Percentiles rank a stretch among this genome's conserved stretches.
phyloP scores from a whole-genome alignment of 192 early-diverging fungal genomes.

The Umbelopsis ramanniana region DNA sequence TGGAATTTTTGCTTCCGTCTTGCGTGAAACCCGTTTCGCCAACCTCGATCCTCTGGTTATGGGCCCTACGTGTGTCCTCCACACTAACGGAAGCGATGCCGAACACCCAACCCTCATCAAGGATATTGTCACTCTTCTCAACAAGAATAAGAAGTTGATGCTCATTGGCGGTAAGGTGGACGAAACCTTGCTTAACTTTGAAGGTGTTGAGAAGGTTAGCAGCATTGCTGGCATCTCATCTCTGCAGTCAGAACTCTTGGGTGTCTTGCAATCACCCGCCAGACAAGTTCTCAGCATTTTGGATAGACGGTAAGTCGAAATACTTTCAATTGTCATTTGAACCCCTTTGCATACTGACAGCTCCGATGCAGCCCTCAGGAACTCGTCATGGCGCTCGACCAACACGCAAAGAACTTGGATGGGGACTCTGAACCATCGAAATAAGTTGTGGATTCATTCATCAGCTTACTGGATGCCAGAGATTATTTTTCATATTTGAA shows the following conservation, averaged over 20 bases:
- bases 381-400: conserved; percentile 8
- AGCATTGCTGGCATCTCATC: conserved; percentile 54
- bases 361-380: conserved; percentile 1
- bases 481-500: too few relatives aligned
- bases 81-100: conserved; percentile 45
- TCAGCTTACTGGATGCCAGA: too few relatives aligned
- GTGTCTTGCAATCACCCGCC: conserved; percentile 44
- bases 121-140: conserved; percentile 43
- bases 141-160: conserved; percentile 59
- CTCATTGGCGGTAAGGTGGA: conserved; percentile 63
- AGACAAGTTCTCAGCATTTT: conserved; percentile 38
- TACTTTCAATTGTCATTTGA: not conserved
- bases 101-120: conserved; percentile 44
- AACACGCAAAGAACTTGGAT: conserved; percentile 18
- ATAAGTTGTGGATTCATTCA: not conserved
- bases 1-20: conserved; percentile 51
- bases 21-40: conserved; percentile 47
- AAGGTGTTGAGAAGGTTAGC: conserved; percentile 50
- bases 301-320: conserved; percentile 32
- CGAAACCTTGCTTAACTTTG: conserved; percentile 50
- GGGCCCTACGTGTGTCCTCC: conserved; percentile 58
- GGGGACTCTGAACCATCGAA: not conserved
- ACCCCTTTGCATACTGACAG: not conserved
- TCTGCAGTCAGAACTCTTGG: conserved; percentile 48
- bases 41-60: conserved; percentile 54